These are phyloP conservation scores for Chaetomium olivaceum DNA, from an alignment of 2,329 filamentous ascomycete genomes.

Conservation along the genomic window DNA sequence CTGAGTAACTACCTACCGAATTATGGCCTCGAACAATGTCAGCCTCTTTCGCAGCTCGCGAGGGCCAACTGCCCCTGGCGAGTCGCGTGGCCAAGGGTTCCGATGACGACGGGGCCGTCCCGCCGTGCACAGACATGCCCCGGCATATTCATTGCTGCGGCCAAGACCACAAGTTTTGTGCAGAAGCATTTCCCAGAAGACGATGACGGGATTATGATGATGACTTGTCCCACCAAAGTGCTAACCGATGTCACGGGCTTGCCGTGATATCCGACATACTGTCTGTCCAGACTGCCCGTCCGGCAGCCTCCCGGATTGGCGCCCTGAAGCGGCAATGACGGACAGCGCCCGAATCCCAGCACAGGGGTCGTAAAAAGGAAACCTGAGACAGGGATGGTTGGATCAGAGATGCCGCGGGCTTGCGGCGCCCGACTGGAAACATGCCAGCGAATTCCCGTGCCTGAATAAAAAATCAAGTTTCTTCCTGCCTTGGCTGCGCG, in stretches of 20 bases:
- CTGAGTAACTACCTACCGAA: neutral
- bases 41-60: neutral
- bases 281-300: neutral
- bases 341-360: neutral
- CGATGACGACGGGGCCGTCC: conserved; percentile 1
- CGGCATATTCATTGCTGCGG: neutral
- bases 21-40: neutral
- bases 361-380: neutral
- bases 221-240: neutral
- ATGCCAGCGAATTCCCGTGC: neutral
- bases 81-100: conserved; percentile 12
- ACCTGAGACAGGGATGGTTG: neutral
- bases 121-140: conserved; percentile 3
- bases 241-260: neutral
- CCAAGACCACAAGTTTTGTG: neutral
- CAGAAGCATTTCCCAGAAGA: neutral
- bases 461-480: neutral
- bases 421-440: neutral
- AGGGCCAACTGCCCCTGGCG: neutral
- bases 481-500: neutral
- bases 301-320: neutral
- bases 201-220: conserved; percentile 3
- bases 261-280: conserved; percentile 8
- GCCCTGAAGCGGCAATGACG: neutral
- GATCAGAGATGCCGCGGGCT: neutral